Conservation (phyloP, 2,329 filamentous ascomycete genomes). For the Stemphylium lycopersici region DNA sequence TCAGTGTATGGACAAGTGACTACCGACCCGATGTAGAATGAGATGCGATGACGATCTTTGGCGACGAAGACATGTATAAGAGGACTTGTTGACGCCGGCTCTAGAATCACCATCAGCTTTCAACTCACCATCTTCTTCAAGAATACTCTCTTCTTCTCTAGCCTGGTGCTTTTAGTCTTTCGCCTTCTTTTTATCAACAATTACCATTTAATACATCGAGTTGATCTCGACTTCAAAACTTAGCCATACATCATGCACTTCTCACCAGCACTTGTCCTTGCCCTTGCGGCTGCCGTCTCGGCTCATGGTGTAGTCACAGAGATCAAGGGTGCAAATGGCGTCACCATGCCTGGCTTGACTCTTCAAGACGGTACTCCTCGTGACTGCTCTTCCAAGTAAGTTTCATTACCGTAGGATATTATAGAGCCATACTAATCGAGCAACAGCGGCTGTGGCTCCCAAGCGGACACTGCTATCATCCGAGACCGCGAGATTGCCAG, state of each 20-base stretch:
- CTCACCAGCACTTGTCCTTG: conserved; percentile 32
- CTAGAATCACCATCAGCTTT: conserved; percentile 23
- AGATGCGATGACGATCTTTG: conserved; percentile 5
- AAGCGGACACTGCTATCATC: conserved; percentile 73
- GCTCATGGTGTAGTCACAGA: conserved; percentile 65
- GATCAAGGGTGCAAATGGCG: conserved; percentile 65
- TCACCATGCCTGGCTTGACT: conserved; percentile 66
- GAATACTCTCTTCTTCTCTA: conserved; percentile 19
- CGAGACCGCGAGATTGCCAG: conserved; percentile 64
- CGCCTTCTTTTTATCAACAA: conserved; percentile 10
- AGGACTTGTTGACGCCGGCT: conserved; percentile 10
- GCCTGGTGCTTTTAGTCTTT: conserved; percentile 28
- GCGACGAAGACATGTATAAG: conserved; percentile 23
- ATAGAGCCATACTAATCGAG: conserved; percentile 17
- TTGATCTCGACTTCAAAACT: conserved; percentile 21
- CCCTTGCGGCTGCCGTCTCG: conserved; percentile 52
- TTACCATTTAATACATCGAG: conserved; percentile 12
- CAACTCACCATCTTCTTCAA: conserved; percentile 16
- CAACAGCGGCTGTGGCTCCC: conserved; percentile 61
- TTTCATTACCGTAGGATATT: neutral
- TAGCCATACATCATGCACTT: conserved; percentile 33
- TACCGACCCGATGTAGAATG: conserved; percentile 10
- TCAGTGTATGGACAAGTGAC: neutral
- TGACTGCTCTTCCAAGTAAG: conserved; percentile 62
- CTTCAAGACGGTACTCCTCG: conserved; percentile 71